Evolutionary conservation across 345 rosid species (phyloP).

Genomic region (Arabidopsis suecica): DNA sequence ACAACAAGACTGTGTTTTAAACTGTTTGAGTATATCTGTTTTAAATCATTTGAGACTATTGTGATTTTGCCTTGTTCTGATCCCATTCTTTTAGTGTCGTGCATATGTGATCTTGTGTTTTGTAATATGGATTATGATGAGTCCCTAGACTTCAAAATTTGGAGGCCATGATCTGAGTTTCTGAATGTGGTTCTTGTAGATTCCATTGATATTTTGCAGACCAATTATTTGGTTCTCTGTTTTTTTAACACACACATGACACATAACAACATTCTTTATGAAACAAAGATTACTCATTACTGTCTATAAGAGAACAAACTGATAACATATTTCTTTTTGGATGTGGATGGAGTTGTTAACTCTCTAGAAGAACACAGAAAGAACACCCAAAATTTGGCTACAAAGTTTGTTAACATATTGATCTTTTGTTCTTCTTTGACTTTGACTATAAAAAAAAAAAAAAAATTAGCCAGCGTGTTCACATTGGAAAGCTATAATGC

Average conservation of each 20-base stretch:
- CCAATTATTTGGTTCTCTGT: too few species aligned
- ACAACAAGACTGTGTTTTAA: neutral
- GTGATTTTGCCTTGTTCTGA: conserved; percentile 13
- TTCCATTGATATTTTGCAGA: too few species aligned
- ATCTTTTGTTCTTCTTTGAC: neutral
- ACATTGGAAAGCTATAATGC: conserved; percentile 5
- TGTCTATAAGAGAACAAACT: neutral
- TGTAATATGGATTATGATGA: neutral
- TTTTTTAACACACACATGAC: too few species aligned
- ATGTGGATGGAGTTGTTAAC: neutral
- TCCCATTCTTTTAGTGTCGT: conserved; percentile 9
- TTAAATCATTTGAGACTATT: conserved; percentile 1
- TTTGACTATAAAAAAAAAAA: neutral
- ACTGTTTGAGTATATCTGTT: neutral
- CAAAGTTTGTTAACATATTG: neutral
- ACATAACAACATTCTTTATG: too few species aligned
- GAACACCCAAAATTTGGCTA: too few species aligned
- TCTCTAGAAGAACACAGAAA: neutral
- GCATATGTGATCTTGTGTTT: neutral
- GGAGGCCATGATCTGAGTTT: neutral
- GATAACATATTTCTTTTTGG: neutral
- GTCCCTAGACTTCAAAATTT: neutral
- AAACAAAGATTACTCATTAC: too few species aligned
- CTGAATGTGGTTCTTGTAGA: neutral
- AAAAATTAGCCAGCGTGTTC: neutral